phyloP scores from a whole-genome alignment of 495 filamentous ascomycete genomes.

The Xylaria longipes region DNA sequence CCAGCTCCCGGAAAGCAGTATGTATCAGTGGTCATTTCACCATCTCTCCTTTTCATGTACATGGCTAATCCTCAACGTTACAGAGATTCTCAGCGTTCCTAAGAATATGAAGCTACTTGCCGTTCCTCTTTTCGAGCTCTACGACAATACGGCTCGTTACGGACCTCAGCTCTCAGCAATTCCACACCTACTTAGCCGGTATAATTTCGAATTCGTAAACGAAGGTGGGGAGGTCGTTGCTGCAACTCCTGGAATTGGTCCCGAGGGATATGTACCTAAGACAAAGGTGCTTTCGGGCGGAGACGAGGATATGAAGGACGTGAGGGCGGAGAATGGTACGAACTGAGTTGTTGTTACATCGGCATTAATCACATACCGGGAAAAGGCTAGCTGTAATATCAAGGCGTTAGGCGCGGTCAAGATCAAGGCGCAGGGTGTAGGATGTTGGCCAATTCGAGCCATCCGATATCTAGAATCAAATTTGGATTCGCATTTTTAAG shows the following conservation, averaged over 20 bases:
- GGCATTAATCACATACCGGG: neutral
- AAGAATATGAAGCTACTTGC: constrained; percentile 99
- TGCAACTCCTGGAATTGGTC: constrained; percentile 75
- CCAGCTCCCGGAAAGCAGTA: constrained; percentile 89
- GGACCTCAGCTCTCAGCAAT: constrained; percentile 96
- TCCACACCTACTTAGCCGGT: constrained; percentile 88
- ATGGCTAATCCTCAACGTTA: constrained; percentile 31
- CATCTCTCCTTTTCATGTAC: neutral
- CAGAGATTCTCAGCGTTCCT: constrained; percentile 94
- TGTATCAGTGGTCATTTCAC: constrained; percentile 39
- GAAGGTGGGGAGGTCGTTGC: constrained; percentile 89
- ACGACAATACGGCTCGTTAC: constrained; percentile 94
- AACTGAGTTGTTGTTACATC: constrained; percentile 18
- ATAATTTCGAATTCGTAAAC: constrained; percentile 98
- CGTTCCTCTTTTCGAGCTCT: constrained; percentile 95
- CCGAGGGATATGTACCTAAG: constrained; percentile 61
- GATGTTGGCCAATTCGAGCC: constrained; percentile 11
- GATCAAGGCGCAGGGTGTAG: constrained; percentile 4
- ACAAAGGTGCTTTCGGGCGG: constrained; percentile 80
- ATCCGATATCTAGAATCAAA: neutral
- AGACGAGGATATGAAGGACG: constrained; percentile 59
- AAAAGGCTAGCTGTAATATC: constrained; percentile 26
- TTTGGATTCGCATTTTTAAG: neutral
- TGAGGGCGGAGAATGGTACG: constrained; percentile 38
- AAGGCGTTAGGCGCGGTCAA: constrained; percentile 39